These are phyloP conservation scores for Cornus controversa DNA, from an alignment of 148 eudicot genomes.

Conservation along the genomic window DNA sequence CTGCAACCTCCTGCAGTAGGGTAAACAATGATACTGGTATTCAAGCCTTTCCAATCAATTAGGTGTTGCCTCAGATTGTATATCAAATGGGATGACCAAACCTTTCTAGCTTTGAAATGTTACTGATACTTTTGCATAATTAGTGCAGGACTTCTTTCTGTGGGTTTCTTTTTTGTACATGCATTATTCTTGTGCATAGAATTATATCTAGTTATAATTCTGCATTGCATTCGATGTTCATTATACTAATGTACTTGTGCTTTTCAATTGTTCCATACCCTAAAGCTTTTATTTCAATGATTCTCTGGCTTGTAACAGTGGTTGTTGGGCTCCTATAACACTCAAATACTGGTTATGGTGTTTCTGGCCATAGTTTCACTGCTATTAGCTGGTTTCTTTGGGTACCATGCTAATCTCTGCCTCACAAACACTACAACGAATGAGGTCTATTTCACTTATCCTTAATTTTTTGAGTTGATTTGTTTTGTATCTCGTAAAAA, in stretches of 20 bases:
- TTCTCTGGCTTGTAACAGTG: conserved; percentile 57
- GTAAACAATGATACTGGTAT: not conserved
- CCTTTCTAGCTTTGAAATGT: too few species aligned
- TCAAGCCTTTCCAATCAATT: not conserved
- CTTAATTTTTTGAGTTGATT: conserved; percentile 4
- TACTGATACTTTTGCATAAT: not conserved
- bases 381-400: conserved; percentile 83
- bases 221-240: not conserved
- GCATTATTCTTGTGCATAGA: not conserved
- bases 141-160: not conserved
- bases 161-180: not conserved
- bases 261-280: not conserved
- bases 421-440: conserved; percentile 84
- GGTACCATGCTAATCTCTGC: conserved; percentile 83
- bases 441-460: conserved; percentile 51
- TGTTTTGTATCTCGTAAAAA: not conserved
- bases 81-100: too few species aligned
- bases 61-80: not conserved
- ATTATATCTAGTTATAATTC: not conserved
- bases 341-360: conserved; percentile 84
- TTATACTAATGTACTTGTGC: not conserved
- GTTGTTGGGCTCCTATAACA: conserved; percentile 80
- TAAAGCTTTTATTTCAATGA: not conserved
- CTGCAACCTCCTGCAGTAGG: too few species aligned
- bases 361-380: conserved; percentile 81